Evolutionary conservation across 495 filamentous ascomycete genomes (phyloP).

Genomic region (Neurospora sp.): DNA sequence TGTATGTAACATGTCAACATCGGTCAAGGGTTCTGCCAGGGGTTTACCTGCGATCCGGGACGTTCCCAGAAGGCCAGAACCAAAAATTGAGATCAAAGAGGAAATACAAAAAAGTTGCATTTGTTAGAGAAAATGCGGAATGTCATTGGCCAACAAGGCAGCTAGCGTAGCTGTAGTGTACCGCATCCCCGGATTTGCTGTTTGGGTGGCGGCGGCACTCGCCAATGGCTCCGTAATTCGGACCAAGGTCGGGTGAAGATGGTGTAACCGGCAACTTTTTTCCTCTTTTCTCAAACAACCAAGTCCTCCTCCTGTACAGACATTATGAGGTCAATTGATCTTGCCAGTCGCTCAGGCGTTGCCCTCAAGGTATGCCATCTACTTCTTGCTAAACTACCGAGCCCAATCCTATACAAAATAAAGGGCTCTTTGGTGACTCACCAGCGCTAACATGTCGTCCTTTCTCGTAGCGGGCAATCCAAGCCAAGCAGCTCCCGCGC

Average conservation of each 20-base stretch:
- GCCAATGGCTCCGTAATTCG: not conserved
- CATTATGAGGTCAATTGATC: constrained; percentile 30
- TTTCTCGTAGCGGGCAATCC: constrained; percentile 17
- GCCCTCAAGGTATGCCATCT: constrained; percentile 21
- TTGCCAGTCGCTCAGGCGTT: constrained; percentile 26
- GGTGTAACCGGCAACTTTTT: not conserved
- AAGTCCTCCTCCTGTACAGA: not conserved
- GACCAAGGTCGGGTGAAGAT: not conserved
- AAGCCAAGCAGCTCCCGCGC: constrained; percentile 14
- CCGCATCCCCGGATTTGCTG: not conserved
- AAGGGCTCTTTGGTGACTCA: not conserved
- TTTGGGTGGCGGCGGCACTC: not conserved
- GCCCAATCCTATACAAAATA: not conserved
- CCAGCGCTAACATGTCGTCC: not conserved
- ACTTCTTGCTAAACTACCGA: not conserved
- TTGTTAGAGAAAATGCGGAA: not conserved
- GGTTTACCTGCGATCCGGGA: not conserved
- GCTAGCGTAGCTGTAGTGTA: not conserved
- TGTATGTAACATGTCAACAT: not conserved
- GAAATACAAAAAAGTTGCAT: not conserved
- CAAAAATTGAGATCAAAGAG: not conserved
- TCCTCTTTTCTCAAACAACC: constrained; percentile 4
- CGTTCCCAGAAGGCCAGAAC: not conserved
- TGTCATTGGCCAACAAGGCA: not conserved
- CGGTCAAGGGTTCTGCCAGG: not conserved